Percentiles rank a stretch among this genome's conserved stretches.
Evolutionary conservation across 2,329 filamentous ascomycete genomes (phyloP).

Genomic region (Pseudocercospora musae): DNA sequence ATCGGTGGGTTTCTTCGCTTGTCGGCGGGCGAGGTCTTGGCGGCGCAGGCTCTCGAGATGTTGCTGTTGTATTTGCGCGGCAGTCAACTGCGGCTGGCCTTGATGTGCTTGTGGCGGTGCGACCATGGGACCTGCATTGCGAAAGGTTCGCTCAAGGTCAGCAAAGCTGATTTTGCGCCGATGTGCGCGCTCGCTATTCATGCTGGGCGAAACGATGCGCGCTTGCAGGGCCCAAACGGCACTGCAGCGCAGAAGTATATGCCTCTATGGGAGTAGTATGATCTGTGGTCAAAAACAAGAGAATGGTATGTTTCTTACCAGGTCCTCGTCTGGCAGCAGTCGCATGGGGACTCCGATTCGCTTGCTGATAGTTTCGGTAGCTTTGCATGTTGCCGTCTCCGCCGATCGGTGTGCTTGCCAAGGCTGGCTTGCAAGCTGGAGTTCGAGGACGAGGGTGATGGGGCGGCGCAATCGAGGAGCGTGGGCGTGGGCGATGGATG

Average conservation of each 20-base stretch:
- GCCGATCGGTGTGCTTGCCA: constrained; percentile 22
- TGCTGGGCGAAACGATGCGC: constrained; percentile 3
- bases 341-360: constrained; percentile 24
- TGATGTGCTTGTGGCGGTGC: constrained; percentile 31
- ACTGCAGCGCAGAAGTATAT: neutral
- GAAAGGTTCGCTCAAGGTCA: constrained; percentile 48
- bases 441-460: neutral
- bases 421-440: constrained; percentile 13
- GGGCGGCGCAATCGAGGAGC: constrained; percentile 1
- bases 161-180: constrained; percentile 46
- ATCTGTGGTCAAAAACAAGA: neutral
- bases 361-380: constrained; percentile 46
- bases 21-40: constrained; percentile 64
- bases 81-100: constrained; percentile 46
- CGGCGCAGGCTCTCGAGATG: constrained; percentile 41
- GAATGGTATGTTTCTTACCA: constrained; percentile 35
- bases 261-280: neutral
- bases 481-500: neutral
- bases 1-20: constrained; percentile 87
- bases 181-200: constrained; percentile 25
- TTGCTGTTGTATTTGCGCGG: constrained; percentile 47
- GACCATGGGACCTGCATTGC: constrained; percentile 43
- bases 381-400: constrained; percentile 40
- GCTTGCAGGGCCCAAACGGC: neutral
- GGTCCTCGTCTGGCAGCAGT: constrained; percentile 39